These are phyloP conservation scores for Verticillium isaacii DNA, from an alignment of 2,329 filamentous ascomycete species.

Conservation along the genomic window DNA sequence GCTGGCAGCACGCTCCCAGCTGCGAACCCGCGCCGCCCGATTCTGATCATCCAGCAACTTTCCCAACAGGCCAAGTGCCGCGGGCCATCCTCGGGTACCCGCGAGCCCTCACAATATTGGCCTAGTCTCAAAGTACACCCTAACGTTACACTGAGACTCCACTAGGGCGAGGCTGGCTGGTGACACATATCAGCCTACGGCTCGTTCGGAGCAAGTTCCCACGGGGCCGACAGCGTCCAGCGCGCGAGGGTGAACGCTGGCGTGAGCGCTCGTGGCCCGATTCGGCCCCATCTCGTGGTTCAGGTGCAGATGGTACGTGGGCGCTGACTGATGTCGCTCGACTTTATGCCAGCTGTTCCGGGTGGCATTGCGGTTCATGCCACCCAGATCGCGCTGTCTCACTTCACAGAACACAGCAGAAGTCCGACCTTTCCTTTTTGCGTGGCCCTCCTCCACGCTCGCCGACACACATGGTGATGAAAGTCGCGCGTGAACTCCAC, in stretches of 20 bases:
- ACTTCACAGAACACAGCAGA: not conserved
- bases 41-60: not conserved
- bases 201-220: conserved; percentile 40
- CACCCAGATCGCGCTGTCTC: not conserved
- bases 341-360: not conserved
- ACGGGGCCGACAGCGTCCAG: conserved; percentile 11
- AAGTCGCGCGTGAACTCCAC: not conserved
- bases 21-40: not conserved
- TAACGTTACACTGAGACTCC: conserved; percentile 4
- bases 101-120: not conserved
- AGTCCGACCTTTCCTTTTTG: not conserved
- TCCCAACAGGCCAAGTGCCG: not conserved
- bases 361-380: not conserved
- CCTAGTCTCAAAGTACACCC: not conserved
- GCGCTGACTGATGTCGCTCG: not conserved
- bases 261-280: not conserved
- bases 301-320: not conserved
- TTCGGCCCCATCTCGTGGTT: not conserved
- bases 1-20: not conserved
- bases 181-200: conserved; percentile 36
- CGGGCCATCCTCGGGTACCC: not conserved
- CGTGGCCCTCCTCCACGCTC: not conserved
- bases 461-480: not conserved
- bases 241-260: not conserved
- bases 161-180: conserved; percentile 1